Evolutionary conservation across 345 rosid genomes (phyloP).

Genomic region (Ricinus communis): DNA sequence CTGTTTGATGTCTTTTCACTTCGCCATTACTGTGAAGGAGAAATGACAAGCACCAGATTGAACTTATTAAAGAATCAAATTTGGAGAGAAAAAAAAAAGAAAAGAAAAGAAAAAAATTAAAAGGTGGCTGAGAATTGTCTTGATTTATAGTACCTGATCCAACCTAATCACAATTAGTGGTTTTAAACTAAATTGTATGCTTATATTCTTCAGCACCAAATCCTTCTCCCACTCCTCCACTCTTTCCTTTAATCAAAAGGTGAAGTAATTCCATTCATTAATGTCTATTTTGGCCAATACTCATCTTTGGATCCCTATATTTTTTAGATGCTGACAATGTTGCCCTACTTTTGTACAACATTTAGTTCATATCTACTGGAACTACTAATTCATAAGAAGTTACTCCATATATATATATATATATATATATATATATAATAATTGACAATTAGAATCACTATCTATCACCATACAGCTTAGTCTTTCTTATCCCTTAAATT

Average conservation of each 20-base stretch:
- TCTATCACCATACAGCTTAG: no score
- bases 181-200: constrained; percentile 13
- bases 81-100: background rate
- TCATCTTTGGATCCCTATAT: background rate
- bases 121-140: constrained; percentile 14
- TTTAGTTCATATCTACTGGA: background rate
- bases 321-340: constrained; percentile 1
- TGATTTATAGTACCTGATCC: constrained; percentile 39
- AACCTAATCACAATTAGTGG: constrained; percentile 34
- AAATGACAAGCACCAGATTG: constrained; percentile 17
- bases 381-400: no score
- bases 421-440: no score
- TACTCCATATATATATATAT: no score
- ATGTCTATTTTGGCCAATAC: no score
- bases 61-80: constrained; percentile 24
- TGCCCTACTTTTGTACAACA: background rate
- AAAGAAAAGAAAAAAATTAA: background rate
- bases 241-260: constrained; percentile 6
- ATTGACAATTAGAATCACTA: no score
- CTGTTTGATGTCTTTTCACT: constrained; percentile 26
- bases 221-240: constrained; percentile 30
- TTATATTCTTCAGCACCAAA: constrained; percentile 49
- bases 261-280: constrained; percentile 6
- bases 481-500: no score
- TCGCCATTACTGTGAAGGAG: constrained; percentile 17